Percentiles rank a stretch among this genome's conserved stretches.
Conservation (phyloP, 352 stramenopile species). For the Globisporangium parvum region DNA sequence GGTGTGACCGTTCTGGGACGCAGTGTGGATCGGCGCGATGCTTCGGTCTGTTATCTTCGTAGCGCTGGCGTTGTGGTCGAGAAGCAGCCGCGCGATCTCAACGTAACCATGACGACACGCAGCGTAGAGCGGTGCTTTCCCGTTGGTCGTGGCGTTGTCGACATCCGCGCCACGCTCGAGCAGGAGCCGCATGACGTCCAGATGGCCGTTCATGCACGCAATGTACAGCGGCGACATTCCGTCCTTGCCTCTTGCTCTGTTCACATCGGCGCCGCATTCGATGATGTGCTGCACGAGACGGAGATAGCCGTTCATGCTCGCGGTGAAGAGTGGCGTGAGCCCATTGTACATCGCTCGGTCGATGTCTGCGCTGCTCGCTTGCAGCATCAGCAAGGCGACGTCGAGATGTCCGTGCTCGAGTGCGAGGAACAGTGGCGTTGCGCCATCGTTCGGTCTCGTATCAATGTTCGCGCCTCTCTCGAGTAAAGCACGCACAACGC, state of each 20-base stretch:
- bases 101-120: too few species aligned
- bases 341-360: too few species aligned
- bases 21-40: neutral
- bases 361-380: too few species aligned
- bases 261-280: neutral
- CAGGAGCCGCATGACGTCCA: neutral
- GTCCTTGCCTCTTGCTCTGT: neutral
- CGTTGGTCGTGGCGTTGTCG: too few species aligned
- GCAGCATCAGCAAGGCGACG: neutral
- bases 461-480: neutral
- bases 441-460: neutral
- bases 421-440: neutral
- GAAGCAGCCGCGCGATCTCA: too few species aligned
- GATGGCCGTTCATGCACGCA: neutral
- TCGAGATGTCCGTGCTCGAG: too few species aligned
- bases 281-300: too few species aligned
- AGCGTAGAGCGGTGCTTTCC: too few species aligned
- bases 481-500: neutral
- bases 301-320: too few species aligned
- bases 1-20: neutral
- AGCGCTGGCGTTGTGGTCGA: neutral
- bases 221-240: neutral
- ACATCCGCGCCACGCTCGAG: too few species aligned
- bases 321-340: too few species aligned
- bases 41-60: neutral